These are phyloP conservation scores for Hyaloscypha finlandica DNA, from an alignment of 495 filamentous ascomycete genomes.

Conservation along the genomic window DNA sequence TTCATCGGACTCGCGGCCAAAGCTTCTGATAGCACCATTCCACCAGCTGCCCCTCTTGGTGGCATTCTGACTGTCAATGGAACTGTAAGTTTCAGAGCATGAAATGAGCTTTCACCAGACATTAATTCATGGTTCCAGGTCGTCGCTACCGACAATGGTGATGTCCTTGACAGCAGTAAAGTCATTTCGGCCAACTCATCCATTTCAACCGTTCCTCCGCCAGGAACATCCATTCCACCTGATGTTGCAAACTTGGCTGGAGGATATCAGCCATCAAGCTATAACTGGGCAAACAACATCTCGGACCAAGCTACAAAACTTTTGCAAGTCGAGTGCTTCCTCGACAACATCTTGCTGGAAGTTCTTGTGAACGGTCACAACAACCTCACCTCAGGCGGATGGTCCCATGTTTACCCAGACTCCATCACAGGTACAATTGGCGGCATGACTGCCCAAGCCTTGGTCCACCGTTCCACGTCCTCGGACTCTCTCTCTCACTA, in stretches of 20 bases:
- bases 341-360: constrained; percentile 39
- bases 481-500: constrained; percentile 41
- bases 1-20: constrained; percentile 39
- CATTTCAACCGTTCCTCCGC: constrained; percentile 29
- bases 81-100: constrained; percentile 9
- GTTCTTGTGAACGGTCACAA: constrained; percentile 37
- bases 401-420: constrained; percentile 39
- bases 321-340: constrained; percentile 33
- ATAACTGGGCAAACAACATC: constrained; percentile 38
- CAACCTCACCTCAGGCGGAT: constrained; percentile 33
- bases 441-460: constrained; percentile 39
- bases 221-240: constrained; percentile 28
- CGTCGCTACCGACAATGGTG: constrained; percentile 32
- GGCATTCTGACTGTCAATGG: constrained; percentile 43
- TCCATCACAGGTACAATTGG: constrained; percentile 39
- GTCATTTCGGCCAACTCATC: constrained; percentile 19
- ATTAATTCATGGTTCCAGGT: background rate
- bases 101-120: background rate
- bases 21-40: constrained; percentile 37
- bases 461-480: constrained; percentile 39
- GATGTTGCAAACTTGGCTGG: constrained; percentile 40
- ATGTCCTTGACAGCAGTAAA: constrained; percentile 31
- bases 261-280: constrained; percentile 38
- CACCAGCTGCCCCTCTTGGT: constrained; percentile 37
- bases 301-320: constrained; percentile 31